A percentile compares a stretch with the other conserved stretches of the same genome.
phyloP scores from a whole-genome alignment of 176 grass and related monocot genomes.

The Triticum urartu region DNA sequence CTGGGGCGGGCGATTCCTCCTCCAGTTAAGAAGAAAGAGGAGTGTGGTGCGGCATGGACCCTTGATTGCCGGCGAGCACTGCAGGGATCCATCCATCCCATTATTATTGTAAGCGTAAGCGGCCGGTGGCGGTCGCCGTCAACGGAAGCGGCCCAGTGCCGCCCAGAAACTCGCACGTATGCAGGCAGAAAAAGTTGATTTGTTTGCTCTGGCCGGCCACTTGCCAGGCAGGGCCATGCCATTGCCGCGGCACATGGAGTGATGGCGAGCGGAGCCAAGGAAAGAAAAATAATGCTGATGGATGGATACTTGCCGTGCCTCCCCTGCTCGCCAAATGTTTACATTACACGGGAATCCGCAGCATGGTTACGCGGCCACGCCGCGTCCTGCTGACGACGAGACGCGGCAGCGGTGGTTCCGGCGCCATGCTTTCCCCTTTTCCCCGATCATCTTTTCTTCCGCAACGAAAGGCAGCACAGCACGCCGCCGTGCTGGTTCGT shows the following conservation, averaged over 20 bases:
- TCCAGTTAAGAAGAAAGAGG: not conserved
- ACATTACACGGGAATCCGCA: constrained; percentile 9
- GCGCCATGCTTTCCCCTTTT: not conserved
- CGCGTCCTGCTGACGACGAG: not conserved
- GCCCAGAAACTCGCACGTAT: constrained; percentile 27
- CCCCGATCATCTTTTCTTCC: not conserved
- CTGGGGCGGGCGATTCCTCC: not conserved
- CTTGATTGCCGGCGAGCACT: constrained; percentile 16
- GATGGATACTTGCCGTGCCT: constrained; percentile 41
- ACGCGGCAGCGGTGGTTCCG: not conserved
- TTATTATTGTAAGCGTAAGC: not conserved
- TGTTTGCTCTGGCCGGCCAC: constrained; percentile 24
- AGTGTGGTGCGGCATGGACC: constrained; percentile 1
- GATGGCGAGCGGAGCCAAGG: not conserved
- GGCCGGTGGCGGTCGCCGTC: constrained; percentile 28
- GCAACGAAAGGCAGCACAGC: not conserved
- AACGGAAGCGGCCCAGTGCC: constrained; percentile 9
- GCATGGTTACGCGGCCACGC: not conserved
- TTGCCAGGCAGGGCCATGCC: constrained; percentile 15
- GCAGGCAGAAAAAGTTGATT: not conserved
- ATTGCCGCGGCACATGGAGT: not conserved
- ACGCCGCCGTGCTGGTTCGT: not conserved
- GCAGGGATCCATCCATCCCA: not conserved
- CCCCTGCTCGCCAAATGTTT: constrained; percentile 27
- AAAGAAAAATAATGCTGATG: not conserved